Conservation (phyloP, 2,329 filamentous ascomycete species). For the Tympanopsis confertula region DNA sequence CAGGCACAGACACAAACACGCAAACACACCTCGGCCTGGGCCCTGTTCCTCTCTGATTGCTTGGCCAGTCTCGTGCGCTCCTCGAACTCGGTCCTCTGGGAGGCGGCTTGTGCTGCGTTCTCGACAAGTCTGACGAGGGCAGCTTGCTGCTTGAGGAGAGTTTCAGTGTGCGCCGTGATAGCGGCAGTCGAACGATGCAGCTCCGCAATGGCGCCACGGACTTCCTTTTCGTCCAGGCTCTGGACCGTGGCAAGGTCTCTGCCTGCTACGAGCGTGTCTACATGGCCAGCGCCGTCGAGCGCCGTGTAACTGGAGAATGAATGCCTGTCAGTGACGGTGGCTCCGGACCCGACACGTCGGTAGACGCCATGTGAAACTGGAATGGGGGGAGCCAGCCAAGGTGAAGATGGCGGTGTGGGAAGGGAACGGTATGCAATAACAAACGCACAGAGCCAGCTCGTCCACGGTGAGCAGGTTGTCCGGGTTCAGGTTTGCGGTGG, state of each 20-base stretch:
- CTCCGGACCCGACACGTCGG: no score
- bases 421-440: no score
- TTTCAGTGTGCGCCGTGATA: slow-evolving; percentile 52
- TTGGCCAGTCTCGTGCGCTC: slow-evolving; percentile 22
- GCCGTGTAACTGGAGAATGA: slow-evolving; percentile 30
- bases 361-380: no score
- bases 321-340: no score
- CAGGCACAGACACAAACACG: no score
- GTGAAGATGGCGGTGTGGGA: no score
- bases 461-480: slow-evolving; percentile 42
- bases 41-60: slow-evolving; percentile 25
- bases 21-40: slow-evolving; percentile 26
- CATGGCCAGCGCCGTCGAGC: slow-evolving; percentile 33
- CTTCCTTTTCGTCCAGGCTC: slow-evolving; percentile 44
- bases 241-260: slow-evolving; percentile 34
- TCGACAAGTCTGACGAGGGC: slow-evolving; percentile 42
- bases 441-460: slow-evolving; percentile 39
- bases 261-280: slow-evolving; percentile 29
- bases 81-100: slow-evolving; percentile 21
- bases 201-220: slow-evolving; percentile 48
- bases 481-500: slow-evolving; percentile 28
- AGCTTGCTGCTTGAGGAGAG: slow-evolving; percentile 48
- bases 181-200: slow-evolving; percentile 52
- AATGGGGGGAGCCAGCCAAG: no score
- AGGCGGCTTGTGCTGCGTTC: slow-evolving; percentile 20